These are phyloP conservation scores for Eutypella sp. DNA, from an alignment of 2,329 filamentous ascomycete genomes.

Conservation along the genomic window DNA sequence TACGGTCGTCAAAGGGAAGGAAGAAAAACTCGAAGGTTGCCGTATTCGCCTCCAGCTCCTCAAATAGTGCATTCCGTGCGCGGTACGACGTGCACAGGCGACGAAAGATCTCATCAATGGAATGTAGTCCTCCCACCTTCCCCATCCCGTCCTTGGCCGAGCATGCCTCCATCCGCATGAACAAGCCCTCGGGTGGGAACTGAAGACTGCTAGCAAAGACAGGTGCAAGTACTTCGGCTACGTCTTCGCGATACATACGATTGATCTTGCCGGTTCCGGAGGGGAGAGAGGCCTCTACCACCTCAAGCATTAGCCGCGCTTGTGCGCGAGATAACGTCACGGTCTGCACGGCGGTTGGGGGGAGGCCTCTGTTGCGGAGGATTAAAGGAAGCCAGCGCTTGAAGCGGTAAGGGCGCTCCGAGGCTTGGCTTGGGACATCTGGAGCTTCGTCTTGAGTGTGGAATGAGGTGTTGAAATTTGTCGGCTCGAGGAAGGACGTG, in stretches of 20 bases:
- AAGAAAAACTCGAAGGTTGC: conserved; percentile 31
- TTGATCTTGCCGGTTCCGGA: conserved; percentile 19
- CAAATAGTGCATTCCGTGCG: conserved; percentile 27
- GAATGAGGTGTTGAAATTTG: conserved; percentile 35
- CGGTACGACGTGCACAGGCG: conserved; percentile 34
- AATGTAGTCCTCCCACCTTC: conserved; percentile 21
- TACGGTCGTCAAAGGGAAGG: conserved; percentile 35
- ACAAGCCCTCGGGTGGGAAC: conserved; percentile 33
- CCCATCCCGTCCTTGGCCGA: conserved; percentile 37
- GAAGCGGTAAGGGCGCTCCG: conserved; percentile 33
- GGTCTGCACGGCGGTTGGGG: conserved; percentile 20
- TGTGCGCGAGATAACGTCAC: conserved; percentile 25
- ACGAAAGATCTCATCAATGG: conserved; percentile 28
- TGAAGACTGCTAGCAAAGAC: conserved; percentile 13
- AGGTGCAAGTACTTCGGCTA: conserved; percentile 26
- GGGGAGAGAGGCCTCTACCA: conserved; percentile 28
- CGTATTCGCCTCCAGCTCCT: conserved; percentile 3
- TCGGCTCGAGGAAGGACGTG: no score
- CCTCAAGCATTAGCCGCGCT: conserved; percentile 24
- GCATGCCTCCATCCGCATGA: conserved; percentile 37
- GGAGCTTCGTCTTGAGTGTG: conserved; percentile 28
- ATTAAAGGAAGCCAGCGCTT: conserved; percentile 38
- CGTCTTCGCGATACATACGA: conserved; percentile 26
- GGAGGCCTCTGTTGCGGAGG: conserved; percentile 26
- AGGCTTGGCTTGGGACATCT: conserved; percentile 19